Base-by-base conservation (phyloP, 345 rosid species). In the Sapria himalayana region DNA sequence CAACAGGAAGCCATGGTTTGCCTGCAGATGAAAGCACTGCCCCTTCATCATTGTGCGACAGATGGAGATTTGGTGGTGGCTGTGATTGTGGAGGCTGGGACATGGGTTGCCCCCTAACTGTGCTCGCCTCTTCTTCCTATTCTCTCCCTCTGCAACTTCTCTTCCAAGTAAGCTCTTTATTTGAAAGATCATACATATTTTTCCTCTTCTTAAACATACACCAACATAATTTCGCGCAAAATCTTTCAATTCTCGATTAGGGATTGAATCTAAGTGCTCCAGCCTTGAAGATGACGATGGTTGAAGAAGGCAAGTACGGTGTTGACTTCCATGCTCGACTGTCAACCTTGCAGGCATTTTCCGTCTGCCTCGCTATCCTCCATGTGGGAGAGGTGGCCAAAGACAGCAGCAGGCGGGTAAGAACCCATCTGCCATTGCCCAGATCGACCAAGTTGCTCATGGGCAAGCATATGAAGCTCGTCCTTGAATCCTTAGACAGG, bases 31-130 rank as follows among this genome's bases (percentile, higher is more conserved):
- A 75, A 38, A 65, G 58, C 54, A 60, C 4, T 14, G 78, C 81
- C 40, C 95, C 93, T 35, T 74, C 72, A 18, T 66, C 89, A 6
- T 62, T 91, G 65, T 70, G 79, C 9, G 70, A 77, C 22, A 65
- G 99, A 55, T 91, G 95, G 95, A 77, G 92, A 50, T 49, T 58
- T 3, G 92, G 95, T 1, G 95, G 99, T 52, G 85, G 93, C 3
- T 91, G 99, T 50, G 99, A 91, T 25, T 91, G 95, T 52, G 92
- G 99, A 23, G 95, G 95, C 53, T 91, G 99, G 99, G 99, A 91
- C 67, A 84, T 84, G 93, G 86, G 67, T 1, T 91, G 99, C 44
- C 74, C 92, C 12, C 86, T 91, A 22, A 56, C 67, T 11, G 76
- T 84, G 39, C 44, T 91, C 4, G 78, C 71, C 59, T 66, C 67